phyloP scores from a whole-genome alignment of 2,329 filamentous ascomycete genomes.

The Diaporthe sp. region DNA sequence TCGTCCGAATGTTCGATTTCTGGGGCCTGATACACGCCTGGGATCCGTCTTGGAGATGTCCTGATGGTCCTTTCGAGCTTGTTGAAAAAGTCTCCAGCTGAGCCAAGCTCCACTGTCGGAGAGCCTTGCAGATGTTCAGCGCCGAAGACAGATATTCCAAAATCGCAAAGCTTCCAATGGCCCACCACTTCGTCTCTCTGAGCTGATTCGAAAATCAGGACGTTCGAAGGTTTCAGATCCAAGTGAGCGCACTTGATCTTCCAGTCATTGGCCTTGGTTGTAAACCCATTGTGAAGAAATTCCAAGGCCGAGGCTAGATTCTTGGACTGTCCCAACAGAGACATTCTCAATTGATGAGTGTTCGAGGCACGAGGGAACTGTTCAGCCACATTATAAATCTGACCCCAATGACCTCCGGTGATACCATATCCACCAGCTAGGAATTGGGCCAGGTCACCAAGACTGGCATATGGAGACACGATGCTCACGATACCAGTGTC shows the following conservation, averaged over 20 bases:
- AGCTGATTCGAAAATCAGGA: conserved; percentile 33
- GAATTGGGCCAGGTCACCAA: conserved; percentile 40
- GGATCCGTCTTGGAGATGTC: conserved; percentile 22
- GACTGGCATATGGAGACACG: conserved; percentile 36
- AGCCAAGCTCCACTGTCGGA: not conserved
- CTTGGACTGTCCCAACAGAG: conserved; percentile 35
- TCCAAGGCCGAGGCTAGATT: conserved; percentile 37
- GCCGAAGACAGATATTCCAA: conserved; percentile 40
- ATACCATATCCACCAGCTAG: conserved; percentile 16
- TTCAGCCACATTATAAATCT: conserved; percentile 15
- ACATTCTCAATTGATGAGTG: not conserved
- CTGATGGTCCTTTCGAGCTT: conserved; percentile 15
- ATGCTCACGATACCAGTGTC: conserved; percentile 25
- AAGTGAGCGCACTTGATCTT: conserved; percentile 37
- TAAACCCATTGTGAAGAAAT: conserved; percentile 39
- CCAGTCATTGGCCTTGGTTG: conserved; percentile 29
- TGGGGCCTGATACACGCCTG: conserved; percentile 35
- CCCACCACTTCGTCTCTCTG: conserved; percentile 27
- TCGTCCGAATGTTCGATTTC: conserved; percentile 28
- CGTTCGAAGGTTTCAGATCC: conserved; percentile 40
- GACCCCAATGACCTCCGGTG: too few species aligned
- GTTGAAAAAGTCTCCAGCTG: conserved; percentile 34
- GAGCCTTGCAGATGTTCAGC: conserved; percentile 13
- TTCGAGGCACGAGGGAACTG: conserved; percentile 10
- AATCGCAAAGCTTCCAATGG: conserved; percentile 40